A percentile compares a stretch with the other conserved stretches of the same genome.
Evolutionary conservation across 1,284 basidiomycete genomes (phyloP).

Genomic region (Ceratobasidium papillatum): DNA sequence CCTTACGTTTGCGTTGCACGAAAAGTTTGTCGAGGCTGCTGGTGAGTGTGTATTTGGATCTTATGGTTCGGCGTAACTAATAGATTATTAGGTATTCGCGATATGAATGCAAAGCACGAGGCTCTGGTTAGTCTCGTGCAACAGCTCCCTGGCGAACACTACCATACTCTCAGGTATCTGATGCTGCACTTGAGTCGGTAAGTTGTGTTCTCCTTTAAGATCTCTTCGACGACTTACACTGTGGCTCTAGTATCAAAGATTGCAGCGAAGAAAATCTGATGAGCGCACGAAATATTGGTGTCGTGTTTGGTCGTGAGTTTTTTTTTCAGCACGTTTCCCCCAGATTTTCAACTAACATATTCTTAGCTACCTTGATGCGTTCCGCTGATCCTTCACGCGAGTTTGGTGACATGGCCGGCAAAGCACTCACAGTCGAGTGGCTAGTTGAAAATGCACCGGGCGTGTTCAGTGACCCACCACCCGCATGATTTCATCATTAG

Average conservation of each 20-base stretch:
- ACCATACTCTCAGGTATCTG: constrained; percentile 81
- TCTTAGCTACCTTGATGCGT: constrained; percentile 89
- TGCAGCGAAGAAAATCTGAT: constrained; percentile 84
- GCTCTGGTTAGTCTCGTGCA: constrained; percentile 75
- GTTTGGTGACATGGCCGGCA: constrained; percentile 97
- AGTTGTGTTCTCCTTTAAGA: constrained; percentile 25
- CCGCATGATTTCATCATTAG: neutral
- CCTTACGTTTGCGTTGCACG: constrained; percentile 90
- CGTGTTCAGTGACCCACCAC: constrained; percentile 49
- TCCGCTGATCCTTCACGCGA: constrained; percentile 87
- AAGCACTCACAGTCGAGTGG: constrained; percentile 91
- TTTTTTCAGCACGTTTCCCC: neutral
- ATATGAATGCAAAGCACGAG: constrained; percentile 66
- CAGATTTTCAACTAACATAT: constrained; percentile 3
- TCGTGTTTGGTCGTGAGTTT: constrained; percentile 97
- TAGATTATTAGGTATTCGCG: constrained; percentile 61
- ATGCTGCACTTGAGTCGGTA: constrained; percentile 89
- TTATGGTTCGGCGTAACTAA: neutral
- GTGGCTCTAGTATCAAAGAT: constrained; percentile 67
- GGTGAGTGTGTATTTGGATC: constrained; percentile 52
- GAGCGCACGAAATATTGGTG: constrained; percentile 95
- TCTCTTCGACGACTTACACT: neutral
- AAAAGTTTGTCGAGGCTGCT: constrained; percentile 83
- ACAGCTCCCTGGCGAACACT: constrained; percentile 87
- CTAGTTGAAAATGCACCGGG: constrained; percentile 86